These are phyloP conservation scores for Erythrophleum ivorense DNA, from an alignment of 331 rosid species.

Conservation along the genomic window DNA sequence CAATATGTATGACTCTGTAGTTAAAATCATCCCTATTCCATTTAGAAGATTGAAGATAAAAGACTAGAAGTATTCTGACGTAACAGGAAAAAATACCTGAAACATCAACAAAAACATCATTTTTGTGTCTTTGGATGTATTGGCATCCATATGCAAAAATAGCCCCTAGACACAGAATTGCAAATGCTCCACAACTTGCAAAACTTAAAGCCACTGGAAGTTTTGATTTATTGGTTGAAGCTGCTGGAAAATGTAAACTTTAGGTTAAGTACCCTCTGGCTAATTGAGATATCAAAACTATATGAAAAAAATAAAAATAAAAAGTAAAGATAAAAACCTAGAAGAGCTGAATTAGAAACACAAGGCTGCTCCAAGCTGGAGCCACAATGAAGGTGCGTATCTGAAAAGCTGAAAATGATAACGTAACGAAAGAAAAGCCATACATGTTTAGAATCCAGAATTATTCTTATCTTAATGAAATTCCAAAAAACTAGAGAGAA, in stretches of 20 bases:
- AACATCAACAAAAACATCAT: slow-evolving; percentile 81
- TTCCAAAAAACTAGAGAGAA: too few relatives aligned
- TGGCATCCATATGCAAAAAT: slow-evolving; percentile 54
- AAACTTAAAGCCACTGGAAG: slow-evolving; percentile 48
- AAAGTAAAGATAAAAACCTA: slow-evolving; percentile 53
- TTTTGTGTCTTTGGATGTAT: slow-evolving; percentile 44
- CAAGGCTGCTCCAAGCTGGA: slow-evolving; percentile 74
- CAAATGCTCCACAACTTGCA: slow-evolving; percentile 73
- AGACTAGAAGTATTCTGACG: neutral
- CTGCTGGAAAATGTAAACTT: slow-evolving; percentile 51
- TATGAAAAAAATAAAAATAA: neutral
- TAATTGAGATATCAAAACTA: slow-evolving; percentile 9
- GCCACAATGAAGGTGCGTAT: slow-evolving; percentile 70
- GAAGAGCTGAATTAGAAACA: slow-evolving; percentile 62
- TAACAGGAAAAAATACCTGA: slow-evolving; percentile 54
- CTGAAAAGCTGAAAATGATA: slow-evolving; percentile 70
- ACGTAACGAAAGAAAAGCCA: slow-evolving; percentile 19
- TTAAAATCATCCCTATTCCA: neutral
- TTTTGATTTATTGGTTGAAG: slow-evolving; percentile 59
- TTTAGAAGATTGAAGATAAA: neutral
- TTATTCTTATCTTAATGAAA: slow-evolving; percentile 21
- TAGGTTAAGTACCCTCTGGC: slow-evolving; percentile 12
- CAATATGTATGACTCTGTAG: slow-evolving; percentile 10
- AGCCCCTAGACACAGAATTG: slow-evolving; percentile 65
- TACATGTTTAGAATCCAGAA: slow-evolving; percentile 16